Conservation (phyloP, 192 early-diverging fungal species). For the Rhizoclosmatium globosum region DNA sequence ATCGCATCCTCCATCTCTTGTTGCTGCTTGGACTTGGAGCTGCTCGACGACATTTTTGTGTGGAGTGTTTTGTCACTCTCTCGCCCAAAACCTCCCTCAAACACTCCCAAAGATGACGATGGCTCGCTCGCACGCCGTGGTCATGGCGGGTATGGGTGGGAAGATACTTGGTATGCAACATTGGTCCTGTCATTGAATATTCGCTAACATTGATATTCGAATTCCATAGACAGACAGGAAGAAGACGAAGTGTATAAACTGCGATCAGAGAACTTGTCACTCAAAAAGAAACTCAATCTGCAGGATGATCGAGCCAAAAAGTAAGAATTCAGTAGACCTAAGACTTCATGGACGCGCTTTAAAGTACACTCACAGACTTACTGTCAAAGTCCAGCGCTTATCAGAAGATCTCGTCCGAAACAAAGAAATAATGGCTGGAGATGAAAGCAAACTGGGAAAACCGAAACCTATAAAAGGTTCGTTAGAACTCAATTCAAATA, state of each 20-base stretch:
- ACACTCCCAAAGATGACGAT: neutral
- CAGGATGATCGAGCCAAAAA: slow-evolving; percentile 60
- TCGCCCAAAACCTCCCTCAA: too few species aligned
- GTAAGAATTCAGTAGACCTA: slow-evolving; percentile 23
- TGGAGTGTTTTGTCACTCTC: too few species aligned
- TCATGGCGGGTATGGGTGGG: slow-evolving; percentile 1
- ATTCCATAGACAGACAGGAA: neutral
- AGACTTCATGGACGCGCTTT: neutral
- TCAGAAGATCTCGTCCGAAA: slow-evolving; percentile 50
- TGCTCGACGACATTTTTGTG: too few species aligned
- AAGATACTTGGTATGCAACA: neutral
- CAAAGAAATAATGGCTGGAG: slow-evolving; percentile 26
- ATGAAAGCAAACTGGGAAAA: slow-evolving; percentile 2
- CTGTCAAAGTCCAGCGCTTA: slow-evolving; percentile 55
- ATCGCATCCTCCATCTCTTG: too few species aligned
- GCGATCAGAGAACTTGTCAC: slow-evolving; percentile 55
- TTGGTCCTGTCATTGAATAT: too few species aligned
- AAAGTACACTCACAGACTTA: slow-evolving; percentile 38
- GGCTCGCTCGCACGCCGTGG: slow-evolving; percentile 1
- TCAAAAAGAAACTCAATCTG: slow-evolving; percentile 57
- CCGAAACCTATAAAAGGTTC: slow-evolving; percentile 31
- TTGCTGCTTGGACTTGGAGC: too few species aligned
- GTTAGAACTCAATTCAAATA: neutral
- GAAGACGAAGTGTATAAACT: slow-evolving; percentile 41
- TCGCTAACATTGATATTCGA: too few species aligned